Evolutionary conservation across 2,329 filamentous ascomycete genomes (phyloP), one percentile per base, ranked within the genome.

Genomic region (Cladorrhinum sp.): DNA sequence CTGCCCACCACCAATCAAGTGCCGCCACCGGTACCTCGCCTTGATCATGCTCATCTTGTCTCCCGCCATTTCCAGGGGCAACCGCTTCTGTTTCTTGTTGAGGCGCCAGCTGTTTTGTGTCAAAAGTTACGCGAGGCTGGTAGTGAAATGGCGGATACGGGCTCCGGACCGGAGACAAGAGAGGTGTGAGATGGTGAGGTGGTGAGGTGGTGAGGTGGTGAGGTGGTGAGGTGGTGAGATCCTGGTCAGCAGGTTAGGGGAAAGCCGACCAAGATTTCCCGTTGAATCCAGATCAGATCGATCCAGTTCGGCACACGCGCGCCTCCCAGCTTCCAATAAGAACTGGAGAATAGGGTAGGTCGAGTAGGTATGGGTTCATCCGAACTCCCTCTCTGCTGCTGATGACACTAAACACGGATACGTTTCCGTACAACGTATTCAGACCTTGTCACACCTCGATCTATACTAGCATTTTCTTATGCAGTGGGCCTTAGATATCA

Each of bases 1-100:
- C 63, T 23, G 25, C 41, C 36, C 32, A 18, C 57, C 45, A 52
- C 66, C 66, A 68, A 68, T 68, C 65, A 68, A 53, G 48, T 51
- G 41, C 59, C 61, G 65, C 66, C 65, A 68, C 64, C 63, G 41
- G 36, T 57, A 24, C 41, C 49, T 56, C 27, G 45, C 24, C 50
- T 59, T 57, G 23, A 13, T 55, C 54, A 48, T 58, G 45, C 50
- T 45, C 32, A 36, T 36, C 45, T 51, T 55, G 56, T 36, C 25
- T 60, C 51, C 49, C 36, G 23, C 60, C 24, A 58, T 62, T 41
- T 58, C 20, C 55, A 52, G 45, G 41, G 54, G 48, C 45, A 24
- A 36, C 41, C 41, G 20, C 6, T 18, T 45, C 16, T 10, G 8
- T 45, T 16, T 18, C 16, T 18, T 45, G n/a, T 8, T 45, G 41